Evolutionary conservation across 495 filamentous ascomycete species (phyloP), one percentile per base, ranked within the genome.

Genomic region (Neurospora sp.): DNA sequence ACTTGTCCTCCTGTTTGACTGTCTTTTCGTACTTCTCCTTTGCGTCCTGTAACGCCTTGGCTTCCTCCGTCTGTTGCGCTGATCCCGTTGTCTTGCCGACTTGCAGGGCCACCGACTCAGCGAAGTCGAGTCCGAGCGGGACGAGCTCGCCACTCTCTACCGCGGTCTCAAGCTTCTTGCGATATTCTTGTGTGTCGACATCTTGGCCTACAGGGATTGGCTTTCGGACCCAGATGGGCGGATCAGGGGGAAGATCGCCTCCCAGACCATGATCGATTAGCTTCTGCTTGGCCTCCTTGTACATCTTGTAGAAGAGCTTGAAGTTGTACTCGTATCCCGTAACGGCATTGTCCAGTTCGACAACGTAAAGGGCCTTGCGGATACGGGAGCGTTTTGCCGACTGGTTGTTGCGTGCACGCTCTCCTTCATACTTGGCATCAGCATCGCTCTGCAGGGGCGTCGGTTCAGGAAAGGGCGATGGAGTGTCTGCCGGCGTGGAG

Each of bases 281-380:
- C 10, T 69, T 69, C 34, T 72, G 34, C 17, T 24, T 72, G 36
- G 31, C 15, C 43, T 36, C 31, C n/a, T 66, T 40, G 36, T 70
- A 70, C 31, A 38, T 21, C 3, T 39, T 34, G 21, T 69, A 39
- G 24, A 73, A 73, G 10, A 70, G 59, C n/a, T 70, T 40, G 62
- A 40, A 34, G 40, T 73, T 73, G 36, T 62, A 40, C 13, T 40
- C 34, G 38, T 70, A 73, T 34, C 37, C 54, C 69, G 21, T 73
- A 19, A 73, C 69, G 24, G 71, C 59, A 36, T 70, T 73, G 71
- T 73, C 71, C n/a, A 73, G 36, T 17, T 73, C 71, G 10, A 73
- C 59, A 19, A 73, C 40, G 62, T 73, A 71, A 37, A 73, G 62
- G 11, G 34, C n/a, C 39, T 73, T 73, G 38, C 45, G 39, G 7